Conservation (phyloP, 2,329 filamentous ascomycete genomes). For the Podosphaera fusca region DNA sequence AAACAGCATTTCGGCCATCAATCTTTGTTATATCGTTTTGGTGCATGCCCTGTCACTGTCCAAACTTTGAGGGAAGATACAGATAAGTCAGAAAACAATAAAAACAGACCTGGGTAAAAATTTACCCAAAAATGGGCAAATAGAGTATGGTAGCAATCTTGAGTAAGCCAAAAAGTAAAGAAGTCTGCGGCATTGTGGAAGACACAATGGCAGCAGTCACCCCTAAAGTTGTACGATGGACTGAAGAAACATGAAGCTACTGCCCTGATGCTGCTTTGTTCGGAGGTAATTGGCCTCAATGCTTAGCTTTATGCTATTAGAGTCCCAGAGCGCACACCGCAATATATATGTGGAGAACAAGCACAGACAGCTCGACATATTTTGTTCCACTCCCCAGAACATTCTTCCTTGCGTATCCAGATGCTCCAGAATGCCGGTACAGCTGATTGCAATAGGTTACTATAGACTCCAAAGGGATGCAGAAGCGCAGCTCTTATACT, state of each 20-base stretch:
- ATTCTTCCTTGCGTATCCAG: background rate
- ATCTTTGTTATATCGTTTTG: no score
- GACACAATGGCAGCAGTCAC: background rate
- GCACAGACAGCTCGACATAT: background rate
- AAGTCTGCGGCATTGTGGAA: background rate
- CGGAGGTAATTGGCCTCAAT: background rate
- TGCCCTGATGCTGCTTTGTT: background rate
- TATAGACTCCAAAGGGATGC: no score
- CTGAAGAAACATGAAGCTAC: conserved; percentile 1
- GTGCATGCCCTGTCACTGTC: no score
- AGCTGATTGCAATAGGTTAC: no score
- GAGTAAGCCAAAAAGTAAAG: background rate
- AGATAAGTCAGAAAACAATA: no score
- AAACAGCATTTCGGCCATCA: no score
- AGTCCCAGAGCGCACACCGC: background rate
- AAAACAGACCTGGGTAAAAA: no score
- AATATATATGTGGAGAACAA: background rate
- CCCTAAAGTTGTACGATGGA: background rate
- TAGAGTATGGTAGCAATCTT: background rate
- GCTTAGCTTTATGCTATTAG: background rate
- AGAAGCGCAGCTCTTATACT: no score
- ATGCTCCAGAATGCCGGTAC: background rate
- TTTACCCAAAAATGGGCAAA: background rate
- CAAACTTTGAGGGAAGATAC: no score
- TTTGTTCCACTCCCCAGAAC: background rate